Percentiles rank a stretch among this genome's conserved stretches.
Conservation (phyloP, 306 rosid genomes). For the Cercis canadensis region DNA sequence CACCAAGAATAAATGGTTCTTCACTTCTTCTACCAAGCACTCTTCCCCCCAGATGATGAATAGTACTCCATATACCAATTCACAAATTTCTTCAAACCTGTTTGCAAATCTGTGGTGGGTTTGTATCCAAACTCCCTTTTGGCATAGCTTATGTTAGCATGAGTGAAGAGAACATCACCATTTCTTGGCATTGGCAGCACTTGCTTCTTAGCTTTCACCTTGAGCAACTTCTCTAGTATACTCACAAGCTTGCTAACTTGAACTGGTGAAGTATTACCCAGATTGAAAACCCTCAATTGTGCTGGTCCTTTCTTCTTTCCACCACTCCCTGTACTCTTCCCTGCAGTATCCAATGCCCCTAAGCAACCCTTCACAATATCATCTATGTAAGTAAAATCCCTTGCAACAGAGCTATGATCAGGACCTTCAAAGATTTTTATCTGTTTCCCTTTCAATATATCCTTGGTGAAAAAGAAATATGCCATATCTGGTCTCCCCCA, state of each 20-base stretch:
- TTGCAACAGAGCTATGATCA: slow-evolving; percentile 35
- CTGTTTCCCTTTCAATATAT: slow-evolving; percentile 41
- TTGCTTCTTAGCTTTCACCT: slow-evolving; percentile 36
- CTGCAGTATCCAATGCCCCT: slow-evolving; percentile 49
- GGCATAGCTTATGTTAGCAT: slow-evolving; percentile 47
- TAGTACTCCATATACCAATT: slow-evolving; percentile 46
- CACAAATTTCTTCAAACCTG: slow-evolving; percentile 53
- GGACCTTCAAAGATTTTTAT: slow-evolving; percentile 41
- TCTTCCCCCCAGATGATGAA: slow-evolving; percentile 18
- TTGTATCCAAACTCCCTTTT: slow-evolving; percentile 43
- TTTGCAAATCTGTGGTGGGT: slow-evolving; percentile 48
- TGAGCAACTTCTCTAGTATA: slow-evolving; percentile 49
- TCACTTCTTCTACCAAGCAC: slow-evolving; percentile 5
- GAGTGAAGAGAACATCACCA: slow-evolving; percentile 47
- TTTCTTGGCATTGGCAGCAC: slow-evolving; percentile 37
- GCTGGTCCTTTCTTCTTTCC: slow-evolving; percentile 40
- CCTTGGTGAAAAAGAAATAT: slow-evolving; percentile 47
- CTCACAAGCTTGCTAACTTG: slow-evolving; percentile 39
- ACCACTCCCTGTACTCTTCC: slow-evolving; percentile 46
- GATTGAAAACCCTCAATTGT: slow-evolving; percentile 40
- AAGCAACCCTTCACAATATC: slow-evolving; percentile 55
- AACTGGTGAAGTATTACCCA: slow-evolving; percentile 46
- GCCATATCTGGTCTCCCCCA: slow-evolving; percentile 61
- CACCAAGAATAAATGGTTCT: slow-evolving; percentile 7
- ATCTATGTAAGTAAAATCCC: slow-evolving; percentile 55